These are phyloP conservation scores for Candida alai DNA, from an alignment of 805 yeast genomes.

Conservation along the genomic window DNA sequence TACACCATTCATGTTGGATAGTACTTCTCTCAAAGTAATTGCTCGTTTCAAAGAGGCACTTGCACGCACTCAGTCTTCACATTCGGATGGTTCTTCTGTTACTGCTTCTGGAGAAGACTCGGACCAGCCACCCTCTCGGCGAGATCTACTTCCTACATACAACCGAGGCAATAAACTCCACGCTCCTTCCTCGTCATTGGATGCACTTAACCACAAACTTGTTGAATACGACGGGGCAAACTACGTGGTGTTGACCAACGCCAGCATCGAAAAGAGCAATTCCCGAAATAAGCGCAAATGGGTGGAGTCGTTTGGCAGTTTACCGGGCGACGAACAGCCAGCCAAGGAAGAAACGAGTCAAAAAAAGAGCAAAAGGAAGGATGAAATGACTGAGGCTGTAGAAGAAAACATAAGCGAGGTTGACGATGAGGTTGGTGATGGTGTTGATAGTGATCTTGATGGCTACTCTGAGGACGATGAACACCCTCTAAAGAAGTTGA, in stretches of 20 bases:
- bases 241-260: conserved; percentile 36
- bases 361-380: conserved; percentile 8
- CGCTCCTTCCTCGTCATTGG: conserved; percentile 5
- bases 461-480: conserved; percentile 17
- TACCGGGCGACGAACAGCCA: conserved; percentile 13
- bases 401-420: conserved; percentile 19
- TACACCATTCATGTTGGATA: conserved; percentile 44
- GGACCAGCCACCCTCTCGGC: too few species aligned
- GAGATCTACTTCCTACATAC: conserved; percentile 9
- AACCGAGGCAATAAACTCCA: conserved; percentile 29
- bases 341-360: conserved; percentile 23
- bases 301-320: conserved; percentile 24
- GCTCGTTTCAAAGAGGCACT: conserved; percentile 37
- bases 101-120: too few species aligned
- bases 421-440: conserved; percentile 7
- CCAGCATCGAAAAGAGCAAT: conserved; percentile 25
- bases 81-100: too few species aligned
- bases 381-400: conserved; percentile 3
- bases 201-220: conserved; percentile 27
- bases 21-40: conserved; percentile 34
- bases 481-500: conserved; percentile 27
- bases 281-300: conserved; percentile 33
- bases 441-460: conserved; percentile 13
- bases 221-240: conserved; percentile 36
- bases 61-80: too few species aligned